Evolutionary conservation across 139 green algal species (phyloP).

Genomic region (Coelastrella sp.): DNA sequence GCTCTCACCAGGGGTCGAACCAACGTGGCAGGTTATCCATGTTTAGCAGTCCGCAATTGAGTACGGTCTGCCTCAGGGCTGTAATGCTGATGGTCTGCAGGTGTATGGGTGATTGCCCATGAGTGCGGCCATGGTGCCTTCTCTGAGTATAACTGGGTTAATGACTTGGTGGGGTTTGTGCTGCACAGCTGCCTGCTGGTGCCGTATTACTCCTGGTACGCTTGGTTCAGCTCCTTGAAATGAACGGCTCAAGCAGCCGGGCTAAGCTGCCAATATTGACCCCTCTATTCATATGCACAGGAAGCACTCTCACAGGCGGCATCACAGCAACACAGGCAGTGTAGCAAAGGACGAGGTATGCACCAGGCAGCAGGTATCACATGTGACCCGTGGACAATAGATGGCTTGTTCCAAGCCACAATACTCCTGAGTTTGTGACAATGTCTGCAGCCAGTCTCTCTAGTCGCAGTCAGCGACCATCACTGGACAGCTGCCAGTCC

Average conservation of each 20-base stretch:
- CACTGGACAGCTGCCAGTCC: no score
- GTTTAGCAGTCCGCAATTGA: no score
- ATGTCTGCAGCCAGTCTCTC: no score
- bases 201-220: conserved; percentile 89
- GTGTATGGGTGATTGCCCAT: conserved; percentile 66
- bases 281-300: conserved; percentile 52
- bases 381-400: no score
- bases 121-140: conserved; percentile 92
- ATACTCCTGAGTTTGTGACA: no score
- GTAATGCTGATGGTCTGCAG: background rate
- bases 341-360: conserved; percentile 84
- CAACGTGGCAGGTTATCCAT: no score
- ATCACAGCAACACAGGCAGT: conserved; percentile 91
- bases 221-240: background rate
- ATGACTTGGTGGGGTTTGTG: conserved; percentile 85
- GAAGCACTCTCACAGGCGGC: conserved; percentile 92
- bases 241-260: background rate
- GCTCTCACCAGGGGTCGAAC: no score
- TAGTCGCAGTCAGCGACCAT: no score
- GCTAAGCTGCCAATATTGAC: background rate
- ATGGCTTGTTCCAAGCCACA: no score
- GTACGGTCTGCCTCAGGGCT: no score
- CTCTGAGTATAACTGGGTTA: conserved; percentile 66
- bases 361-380: background rate
- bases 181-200: conserved; percentile 88